Evolutionary conservation across 2,329 filamentous ascomycete genomes (phyloP), one percentile per base, ranked within the genome.

Genomic region (Scytalidium lignicola): DNA sequence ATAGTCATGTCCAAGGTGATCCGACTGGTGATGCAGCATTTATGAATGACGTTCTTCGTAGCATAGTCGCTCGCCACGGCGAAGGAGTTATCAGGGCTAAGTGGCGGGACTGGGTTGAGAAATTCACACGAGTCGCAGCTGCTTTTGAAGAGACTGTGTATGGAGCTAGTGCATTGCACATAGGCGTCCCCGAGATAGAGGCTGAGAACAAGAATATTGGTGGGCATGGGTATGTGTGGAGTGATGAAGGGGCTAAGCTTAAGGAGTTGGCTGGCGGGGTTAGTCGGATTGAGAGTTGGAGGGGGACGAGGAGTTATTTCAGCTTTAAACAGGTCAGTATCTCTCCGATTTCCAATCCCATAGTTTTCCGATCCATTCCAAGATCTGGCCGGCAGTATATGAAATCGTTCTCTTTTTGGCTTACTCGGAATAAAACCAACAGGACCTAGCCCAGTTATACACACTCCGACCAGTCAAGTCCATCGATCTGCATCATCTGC

Each of bases 81-180:
- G 90, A 99, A 68, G 86, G 88, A 50, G 90, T 90, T 1, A 87
- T 99, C 48, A 81, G 93, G 19, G 85, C 89, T 26, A 96, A 95
- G 69, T 97, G 91, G 87, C 83, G 91, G 17, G 87, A 90, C 53
- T 99, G 93, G 84, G 85, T 97, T n/a, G 76, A 86, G 49, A 93
- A 91, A 65, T 97, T 99, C 63, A 93, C 90, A 0, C 84, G 93
- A 43, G 86, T 99, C 43, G 85, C 93, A 1, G 90, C 93, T 1
- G 89, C 91, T 12, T 97, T 97, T 57, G 93, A 99, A 65, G 93
- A 99, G 69, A 86, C 82, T 29, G 93, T 99, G 3, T 99, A 96
- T 62, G 95, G 93, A 22, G 90, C 90, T 12, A 95, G 88, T 51
- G 90, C 91, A 28, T 75, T 99, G 28, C 89, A 91, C 62, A 89